Base-by-base conservation (phyloP, 106 monocot genomes). In the Allium cepa region DNA sequence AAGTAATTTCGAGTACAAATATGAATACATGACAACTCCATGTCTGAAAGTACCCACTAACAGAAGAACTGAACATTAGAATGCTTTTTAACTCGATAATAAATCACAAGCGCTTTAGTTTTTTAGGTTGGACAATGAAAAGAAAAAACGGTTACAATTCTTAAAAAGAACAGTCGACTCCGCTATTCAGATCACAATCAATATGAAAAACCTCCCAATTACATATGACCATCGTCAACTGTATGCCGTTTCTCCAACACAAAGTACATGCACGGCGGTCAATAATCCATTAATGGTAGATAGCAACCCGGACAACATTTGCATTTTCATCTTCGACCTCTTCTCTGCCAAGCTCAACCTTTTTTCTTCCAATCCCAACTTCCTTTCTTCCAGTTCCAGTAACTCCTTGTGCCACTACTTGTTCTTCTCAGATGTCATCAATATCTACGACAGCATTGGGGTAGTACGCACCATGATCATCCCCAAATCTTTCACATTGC, bases 381-480 rank as follows among this genome's bases (percentile, higher is more conserved):
- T 78, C 57, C 94, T 65, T 79, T 90, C 87, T 78, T 95, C 85
- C 49, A 95, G 72, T 69, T 85, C 83, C 66, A 91, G 52, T 55
- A 88, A 51, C 11, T 91, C 88, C 7, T 81, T 84, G 83, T 95
- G 94, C 15, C 91, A 77, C 76, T 71, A 79, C 66, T 91, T 63
- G 79, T 79, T 82, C 72, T 95, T 90, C 77, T 95, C 91, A 69
- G 87, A 91, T 0, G 85, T 77, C 68, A 85, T 68, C 63, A 95
- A 49, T 15, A 90, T 72, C 52, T 75, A 79, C 16, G 91, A 76
- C 17, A 95, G 75, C 62, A 85, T 77, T 36, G 83, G 79, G 62
- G 91, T 87, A 13, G 85, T 77, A 26, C 79, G 75, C 10, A 83
- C 77, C 53, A 95, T 83, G n/a, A n/a, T n/a, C n/a, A n/a, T n/a